Base-by-base conservation (phyloP, 345 rosid species). In the Camelina sativa region DNA sequence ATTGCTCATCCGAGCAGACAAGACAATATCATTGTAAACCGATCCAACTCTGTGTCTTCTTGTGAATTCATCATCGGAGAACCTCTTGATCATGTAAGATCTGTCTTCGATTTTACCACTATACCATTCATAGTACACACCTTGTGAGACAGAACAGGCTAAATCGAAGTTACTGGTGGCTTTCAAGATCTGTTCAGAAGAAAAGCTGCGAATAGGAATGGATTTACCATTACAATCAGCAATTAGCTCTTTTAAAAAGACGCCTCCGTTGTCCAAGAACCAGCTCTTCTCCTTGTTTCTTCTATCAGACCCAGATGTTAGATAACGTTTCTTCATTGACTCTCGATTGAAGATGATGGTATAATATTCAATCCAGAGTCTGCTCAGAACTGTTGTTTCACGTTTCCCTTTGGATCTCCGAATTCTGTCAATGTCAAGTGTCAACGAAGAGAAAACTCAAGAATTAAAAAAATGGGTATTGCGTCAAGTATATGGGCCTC, bases 221-320 rank as follows among this genome's bases (percentile, higher is more conserved):
- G 76, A 52, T 51, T 51, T 72, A 72, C 76, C 76, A 4, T 70
- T 55, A 16, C 63, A 68, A 41, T 68, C 54, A n/a, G 63, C 73
- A 0, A 68, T 28, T 0, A 68, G 53, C 1, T 68, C 73, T 55
- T 6, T 3, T 11, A 68, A 16, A 11, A 68, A 68, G 28, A 37
- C 20, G 47, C 66, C 47, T 70, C 74, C 65, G 30, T 69, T 69
- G 1, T 56, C 46, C 56, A 69, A 4, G 22, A 69, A 69, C 62
- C 40, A 38, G 20, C 30, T 56, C 12, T 69, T 19, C 16, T 10
- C 15, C 16, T 15, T 23, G 28, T 10, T 12, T 7, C 22, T 23
- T 20, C 22, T 20, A 23, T 23, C 20, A 48, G 22, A 48, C 22
- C 20, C 20, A 48, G 5, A 16, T 48, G 17, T 48, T 11, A 48